A percentile compares a stretch with the other conserved stretches of the same genome.
These are phyloP conservation scores for Yamadazyma siamensis DNA, from an alignment of 1,139 yeast genomes.

Conservation along the genomic window DNA sequence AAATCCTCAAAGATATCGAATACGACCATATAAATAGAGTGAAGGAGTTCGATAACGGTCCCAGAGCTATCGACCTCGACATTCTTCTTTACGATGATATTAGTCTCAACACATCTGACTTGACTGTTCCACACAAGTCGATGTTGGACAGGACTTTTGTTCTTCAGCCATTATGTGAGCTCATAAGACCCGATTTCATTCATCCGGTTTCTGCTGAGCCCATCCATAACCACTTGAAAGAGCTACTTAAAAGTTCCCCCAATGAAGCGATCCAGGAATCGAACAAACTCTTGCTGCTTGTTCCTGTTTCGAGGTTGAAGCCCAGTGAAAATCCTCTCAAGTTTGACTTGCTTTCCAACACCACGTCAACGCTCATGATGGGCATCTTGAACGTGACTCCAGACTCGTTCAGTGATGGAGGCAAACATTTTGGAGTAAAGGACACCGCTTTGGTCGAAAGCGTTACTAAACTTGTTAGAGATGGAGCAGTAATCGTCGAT, in stretches of 20 bases:
- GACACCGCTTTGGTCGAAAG: slow-evolving; percentile 30
- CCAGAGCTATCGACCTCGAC: slow-evolving; percentile 86
- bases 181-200: slow-evolving; percentile 56
- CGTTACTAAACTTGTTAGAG: slow-evolving; percentile 43
- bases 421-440: slow-evolving; percentile 30
- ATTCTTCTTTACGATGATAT: slow-evolving; percentile 68
- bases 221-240: slow-evolving; percentile 61
- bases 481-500: slow-evolving; percentile 73
- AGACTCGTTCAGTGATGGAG: slow-evolving; percentile 95
- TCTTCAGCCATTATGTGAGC: slow-evolving; percentile 80
- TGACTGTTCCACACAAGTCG: slow-evolving; percentile 80
- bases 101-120: slow-evolving; percentile 50
- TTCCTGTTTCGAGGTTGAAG: slow-evolving; percentile 39
- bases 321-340: slow-evolving; percentile 23
- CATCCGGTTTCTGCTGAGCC: slow-evolving; percentile 90
- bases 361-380: slow-evolving; percentile 60
- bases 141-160: slow-evolving; percentile 92
- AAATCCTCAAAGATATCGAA: slow-evolving; percentile 69
- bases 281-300: slow-evolving; percentile 37
- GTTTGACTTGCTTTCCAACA: slow-evolving; percentile 35
- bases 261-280: slow-evolving; percentile 45
- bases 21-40: slow-evolving; percentile 67
- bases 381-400: slow-evolving; percentile 89
- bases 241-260: slow-evolving; percentile 39
- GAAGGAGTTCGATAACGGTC: slow-evolving; percentile 84